phyloP scores from a whole-genome alignment of 2,329 filamentous ascomycete species.

The Thelonectria discophora region DNA sequence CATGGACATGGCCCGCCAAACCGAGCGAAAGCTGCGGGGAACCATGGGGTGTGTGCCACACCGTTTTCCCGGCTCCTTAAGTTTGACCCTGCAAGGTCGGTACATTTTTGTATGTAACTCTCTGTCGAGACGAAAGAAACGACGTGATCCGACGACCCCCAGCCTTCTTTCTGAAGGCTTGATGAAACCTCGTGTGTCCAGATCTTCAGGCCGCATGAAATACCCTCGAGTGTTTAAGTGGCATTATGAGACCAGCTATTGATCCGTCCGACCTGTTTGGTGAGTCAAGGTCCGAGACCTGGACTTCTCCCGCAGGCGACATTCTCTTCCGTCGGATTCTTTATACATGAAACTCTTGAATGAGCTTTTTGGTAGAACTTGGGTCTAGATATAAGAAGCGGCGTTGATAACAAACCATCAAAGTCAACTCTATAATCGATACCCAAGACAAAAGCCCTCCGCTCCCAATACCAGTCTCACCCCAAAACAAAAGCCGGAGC shows the following conservation, averaged over 20 bases:
- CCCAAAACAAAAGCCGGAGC: background rate
- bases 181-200: background rate
- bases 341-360: background rate
- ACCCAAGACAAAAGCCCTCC: background rate
- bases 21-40: constrained; percentile 41
- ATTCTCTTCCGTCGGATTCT: background rate
- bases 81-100: constrained; percentile 10
- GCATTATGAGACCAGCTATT: background rate
- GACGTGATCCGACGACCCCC: background rate
- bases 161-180: background rate
- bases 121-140: background rate
- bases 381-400: no score
- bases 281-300: background rate
- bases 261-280: constrained; percentile 3
- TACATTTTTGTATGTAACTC: constrained; percentile 3
- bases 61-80: constrained; percentile 21
- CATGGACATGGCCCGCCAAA: constrained; percentile 20
- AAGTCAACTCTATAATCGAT: background rate
- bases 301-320: background rate
- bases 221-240: no score
- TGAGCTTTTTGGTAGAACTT: no score
- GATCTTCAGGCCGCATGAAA: background rate
- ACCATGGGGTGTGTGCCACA: constrained; percentile 39
- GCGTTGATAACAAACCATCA: no score
- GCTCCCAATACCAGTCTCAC: background rate